Base-by-base conservation (phyloP, 345 rosid genomes). In the Heritiera littoralis region DNA sequence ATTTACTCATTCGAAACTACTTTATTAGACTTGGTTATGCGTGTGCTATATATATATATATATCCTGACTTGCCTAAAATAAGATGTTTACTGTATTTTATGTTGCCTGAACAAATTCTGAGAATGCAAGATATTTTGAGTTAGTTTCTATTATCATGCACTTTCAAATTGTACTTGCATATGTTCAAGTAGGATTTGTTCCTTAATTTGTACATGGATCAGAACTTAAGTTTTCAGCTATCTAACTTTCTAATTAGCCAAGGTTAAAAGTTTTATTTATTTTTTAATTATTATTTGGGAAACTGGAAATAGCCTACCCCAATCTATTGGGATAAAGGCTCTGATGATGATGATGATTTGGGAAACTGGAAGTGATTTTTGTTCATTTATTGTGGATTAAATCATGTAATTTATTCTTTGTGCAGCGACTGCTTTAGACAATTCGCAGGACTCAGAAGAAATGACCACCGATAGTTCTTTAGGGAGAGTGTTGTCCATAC, bases 401-500 rank as follows among this genome's bases (percentile, higher is more conserved):
- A 59, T 55, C 48, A 5, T 59, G 9, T n/a, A 18, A 72, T 11
- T 3, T 74, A 54, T 64, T 17, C 3, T 76, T 45, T 52, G 28
- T 52, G 77, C 77, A 88, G 89, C 23, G 75, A 67, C 15, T 41
- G 23, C 14, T 52, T 71, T 28, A 20, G 66, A 15, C 80, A n/a
- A 14, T 61, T 72, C 68, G 0, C 63, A 55, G 30, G 60, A 76
- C 41, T 75, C 64, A 9, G 71, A 54, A 30, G 65, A 40, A 72
- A 54, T 35, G 73, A 77, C 51, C 12, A 55, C 40, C 18, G 17
- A 20, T 2, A 75, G 63, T 30, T 17, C 75, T 69, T 68, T 35
- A 8, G 81, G 72, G 18, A 68, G 76, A 35, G 6, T 45, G 28
- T 68, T 89, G 86, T 55, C 76, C 49, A 72, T 88, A 49, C 92